Evolutionary conservation across 2,329 filamentous ascomycete genomes (phyloP).

Genomic region (Venturia carpophila): DNA sequence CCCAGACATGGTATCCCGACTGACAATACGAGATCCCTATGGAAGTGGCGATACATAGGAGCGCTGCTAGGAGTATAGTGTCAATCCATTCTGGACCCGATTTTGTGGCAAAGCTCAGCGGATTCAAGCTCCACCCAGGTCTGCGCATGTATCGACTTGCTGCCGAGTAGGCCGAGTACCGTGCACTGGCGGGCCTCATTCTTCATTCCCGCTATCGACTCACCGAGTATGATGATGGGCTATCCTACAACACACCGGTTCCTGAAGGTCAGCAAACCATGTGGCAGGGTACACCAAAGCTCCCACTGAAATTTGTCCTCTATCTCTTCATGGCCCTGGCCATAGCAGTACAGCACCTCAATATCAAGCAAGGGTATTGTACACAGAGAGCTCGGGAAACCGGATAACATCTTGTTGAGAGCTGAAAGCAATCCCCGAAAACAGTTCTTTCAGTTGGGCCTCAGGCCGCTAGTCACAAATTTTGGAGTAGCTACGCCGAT

Average conservation of each 20-base stretch:
- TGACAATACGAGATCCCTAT: neutral
- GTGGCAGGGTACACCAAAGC: neutral
- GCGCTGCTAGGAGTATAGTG: neutral
- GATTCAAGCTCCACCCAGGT: neutral
- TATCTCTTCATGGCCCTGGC: neutral
- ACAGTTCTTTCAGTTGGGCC: neutral
- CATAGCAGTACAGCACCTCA: neutral
- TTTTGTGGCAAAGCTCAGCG: neutral
- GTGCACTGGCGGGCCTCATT: neutral
- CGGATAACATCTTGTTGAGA: neutral
- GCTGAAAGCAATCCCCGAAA: neutral
- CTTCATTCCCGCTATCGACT: neutral
- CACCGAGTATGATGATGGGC: neutral
- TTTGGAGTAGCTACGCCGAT: neutral
- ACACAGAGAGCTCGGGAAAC: neutral
- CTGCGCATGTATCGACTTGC: conserved; percentile 3
- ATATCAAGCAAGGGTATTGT: neutral
- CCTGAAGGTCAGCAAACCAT: neutral
- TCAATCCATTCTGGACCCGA: neutral
- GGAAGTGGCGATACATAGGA: neutral
- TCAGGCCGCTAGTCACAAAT: neutral
- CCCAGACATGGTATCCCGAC: neutral
- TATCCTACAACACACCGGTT: neutral
- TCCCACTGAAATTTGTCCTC: neutral
- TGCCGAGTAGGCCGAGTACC: neutral